Evolutionary conservation across 306 rosid genomes (phyloP), one percentile per base, ranked within the genome.

Genomic region (Vigna angularis): DNA sequence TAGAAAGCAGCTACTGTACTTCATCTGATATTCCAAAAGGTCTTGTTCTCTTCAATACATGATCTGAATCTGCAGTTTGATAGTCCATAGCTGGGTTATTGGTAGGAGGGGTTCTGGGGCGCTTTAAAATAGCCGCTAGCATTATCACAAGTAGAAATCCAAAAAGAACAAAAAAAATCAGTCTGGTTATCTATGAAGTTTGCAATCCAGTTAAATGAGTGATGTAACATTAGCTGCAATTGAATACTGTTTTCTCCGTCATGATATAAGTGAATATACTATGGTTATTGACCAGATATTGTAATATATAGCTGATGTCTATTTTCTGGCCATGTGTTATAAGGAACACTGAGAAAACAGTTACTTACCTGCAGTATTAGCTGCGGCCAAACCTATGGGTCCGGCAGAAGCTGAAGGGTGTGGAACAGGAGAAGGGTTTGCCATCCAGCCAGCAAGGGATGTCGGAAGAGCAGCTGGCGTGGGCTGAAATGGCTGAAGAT

Each of bases 381-480:
- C 82, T 57, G 86, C 77, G 4, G 89, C 82, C 88, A 93, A 87
- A 80, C 98, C 92, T 63, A 96, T 85, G 58, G 97, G 97, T 72
- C 97, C 99, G 3, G 96, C 98, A 73, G 97, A 91, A 57, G 96
- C 93, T 30, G 99, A 88, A 67, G 97, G 98, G 85, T 96, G 98
- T 74, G 96, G 93, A 74, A 89, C 93, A 50, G 98, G 88, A 67
- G 99, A 88, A 8, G 98, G 89, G 77, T 90, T 93, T 57, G 94
- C 91, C 96, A 93, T 96, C 99, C 99, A 96, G 77, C 99, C 99
- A 66, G 98, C 98, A 88, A 96, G 88, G 48, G 97, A 87, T 50
- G 99, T 88, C 4, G 94, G 89, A 88, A 96, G 96, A 59, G 93
- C 89, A 63, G 91, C 90, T 63, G 93, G 93, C 58, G 98, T 81